phyloP scores from a whole-genome alignment of 1,139 yeast genomes.

The Blastobotrys persicus region DNA sequence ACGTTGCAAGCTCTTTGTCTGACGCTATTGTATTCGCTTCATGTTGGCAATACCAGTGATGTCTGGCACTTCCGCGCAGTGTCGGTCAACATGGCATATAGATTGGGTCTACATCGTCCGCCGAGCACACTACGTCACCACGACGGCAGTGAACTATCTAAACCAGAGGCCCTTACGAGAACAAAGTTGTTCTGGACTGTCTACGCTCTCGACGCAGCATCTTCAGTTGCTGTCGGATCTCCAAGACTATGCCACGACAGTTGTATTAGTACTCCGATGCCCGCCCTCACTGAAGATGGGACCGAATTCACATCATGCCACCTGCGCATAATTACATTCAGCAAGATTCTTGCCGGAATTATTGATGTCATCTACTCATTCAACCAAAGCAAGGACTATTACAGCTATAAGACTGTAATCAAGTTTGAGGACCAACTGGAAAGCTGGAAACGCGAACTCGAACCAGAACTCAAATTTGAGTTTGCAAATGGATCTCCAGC shows the following conservation, averaged over 20 bases:
- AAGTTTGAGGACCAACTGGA: conserved; percentile 67
- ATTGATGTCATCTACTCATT: conserved; percentile 54
- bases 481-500: conserved; percentile 59
- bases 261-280: conserved; percentile 83
- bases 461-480: conserved; percentile 60
- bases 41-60: conserved; percentile 69
- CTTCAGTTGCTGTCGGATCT: conserved; percentile 75
- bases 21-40: conserved; percentile 68
- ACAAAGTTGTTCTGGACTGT: conserved; percentile 83
- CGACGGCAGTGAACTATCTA: conserved; percentile 45
- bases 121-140: conserved; percentile 78
- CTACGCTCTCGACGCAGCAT: conserved; percentile 71
- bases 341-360: conserved; percentile 71
- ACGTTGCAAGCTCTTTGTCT: conserved; percentile 69
- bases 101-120: conserved; percentile 78
- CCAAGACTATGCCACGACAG: conserved; percentile 76
- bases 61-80: conserved; percentile 75
- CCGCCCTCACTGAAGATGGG: conserved; percentile 41
- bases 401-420: conserved; percentile 42
- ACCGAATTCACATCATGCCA: conserved; percentile 24
- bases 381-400: conserved; percentile 45
- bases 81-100: conserved; percentile 81
- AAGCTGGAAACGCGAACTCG: conserved; percentile 73
- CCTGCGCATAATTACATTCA: conserved; percentile 50
- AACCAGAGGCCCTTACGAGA: conserved; percentile 70